Conservation (phyloP, 352 stramenopile species). For the Phytophthora cactorum region DNA sequence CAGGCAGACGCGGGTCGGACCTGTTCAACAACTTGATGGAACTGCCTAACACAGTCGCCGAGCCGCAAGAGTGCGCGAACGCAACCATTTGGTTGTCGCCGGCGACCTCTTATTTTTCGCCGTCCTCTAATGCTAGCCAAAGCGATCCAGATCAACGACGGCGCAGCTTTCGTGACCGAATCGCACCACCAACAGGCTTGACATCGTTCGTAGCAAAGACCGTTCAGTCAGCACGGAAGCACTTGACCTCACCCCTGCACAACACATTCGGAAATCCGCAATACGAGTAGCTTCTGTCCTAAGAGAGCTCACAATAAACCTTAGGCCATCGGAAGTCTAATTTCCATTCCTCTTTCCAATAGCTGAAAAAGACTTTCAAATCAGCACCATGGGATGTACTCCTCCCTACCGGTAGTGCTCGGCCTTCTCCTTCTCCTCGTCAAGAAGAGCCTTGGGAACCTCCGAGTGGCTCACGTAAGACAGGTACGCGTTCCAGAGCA, state of each 20-base stretch:
- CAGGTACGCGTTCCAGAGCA: constrained; percentile 88
- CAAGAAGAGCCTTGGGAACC: constrained; percentile 20
- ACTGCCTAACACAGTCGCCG: constrained; percentile 55
- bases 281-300: constrained; percentile 1
- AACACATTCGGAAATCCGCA: constrained; percentile 40
- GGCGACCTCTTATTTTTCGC: constrained; percentile 22
- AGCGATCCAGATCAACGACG: constrained; percentile 14
- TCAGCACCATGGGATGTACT: not conserved
- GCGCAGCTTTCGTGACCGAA: constrained; percentile 25
- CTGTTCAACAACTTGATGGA: constrained; percentile 69
- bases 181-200: constrained; percentile 35
- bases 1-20: constrained; percentile 29
- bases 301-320: constrained; percentile 15
- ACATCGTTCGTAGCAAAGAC: constrained; percentile 62
- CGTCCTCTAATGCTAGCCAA: constrained; percentile 3
- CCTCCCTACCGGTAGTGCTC: constrained; percentile 1
- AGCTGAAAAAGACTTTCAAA: not conserved
- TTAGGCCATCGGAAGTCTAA: constrained; percentile 22
- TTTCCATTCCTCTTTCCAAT: constrained; percentile 19
- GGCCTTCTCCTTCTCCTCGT: constrained; percentile 8
- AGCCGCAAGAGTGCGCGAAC: constrained; percentile 25
- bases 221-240: constrained; percentile 62
- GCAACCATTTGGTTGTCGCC: constrained; percentile 29
- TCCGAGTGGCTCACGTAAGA: constrained; percentile 75
- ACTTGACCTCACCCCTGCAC: constrained; percentile 37